Conservation (phyloP, 495 filamentous ascomycete species). For the Aspergillus sclerotiicarbonarius region DNA sequence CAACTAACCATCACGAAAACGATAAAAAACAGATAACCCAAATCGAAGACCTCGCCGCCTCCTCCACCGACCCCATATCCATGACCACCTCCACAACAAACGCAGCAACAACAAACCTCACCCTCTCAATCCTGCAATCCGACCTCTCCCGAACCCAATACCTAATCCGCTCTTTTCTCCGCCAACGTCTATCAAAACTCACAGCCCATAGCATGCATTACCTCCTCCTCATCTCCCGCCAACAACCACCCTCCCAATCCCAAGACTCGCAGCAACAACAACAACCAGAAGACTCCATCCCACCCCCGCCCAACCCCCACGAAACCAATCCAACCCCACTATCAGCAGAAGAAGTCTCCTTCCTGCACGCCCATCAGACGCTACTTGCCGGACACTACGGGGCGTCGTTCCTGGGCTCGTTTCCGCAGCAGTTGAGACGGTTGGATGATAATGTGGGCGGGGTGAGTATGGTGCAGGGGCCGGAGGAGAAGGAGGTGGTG, state of each 20-base stretch:
- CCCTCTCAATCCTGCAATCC: constrained; percentile 91
- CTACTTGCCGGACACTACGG: constrained; percentile 80
- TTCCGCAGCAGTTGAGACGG: constrained; percentile 71
- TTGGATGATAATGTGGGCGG: constrained; percentile 89
- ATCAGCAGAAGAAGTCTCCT: constrained; percentile 69
- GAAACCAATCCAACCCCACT: constrained; percentile 46
- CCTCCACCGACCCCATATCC: constrained; percentile 42
- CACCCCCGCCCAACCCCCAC: constrained; percentile 36
- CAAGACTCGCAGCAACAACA: constrained; percentile 36
- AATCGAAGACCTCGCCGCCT: constrained; percentile 68
- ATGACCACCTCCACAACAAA: constrained; percentile 42
- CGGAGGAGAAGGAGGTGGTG: constrained; percentile 77
- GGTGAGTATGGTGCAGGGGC: constrained; percentile 85
- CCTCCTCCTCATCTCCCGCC: constrained; percentile 49
- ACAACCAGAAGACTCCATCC: constrained; percentile 38
- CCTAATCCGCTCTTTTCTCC: constrained; percentile 77
- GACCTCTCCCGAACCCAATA: constrained; percentile 93
- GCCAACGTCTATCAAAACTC: constrained; percentile 79
- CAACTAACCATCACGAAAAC: neutral
- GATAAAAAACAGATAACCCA: constrained; percentile 55
- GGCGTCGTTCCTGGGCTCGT: constrained; percentile 74
- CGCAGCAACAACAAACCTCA: constrained; percentile 82
- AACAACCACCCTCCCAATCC: constrained; percentile 56
- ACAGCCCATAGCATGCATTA: constrained; percentile 45
- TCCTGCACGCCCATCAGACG: constrained; percentile 77